Conservation (phyloP, 768 basidiomycete genomes). For the Serpula lacrymans region DNA sequence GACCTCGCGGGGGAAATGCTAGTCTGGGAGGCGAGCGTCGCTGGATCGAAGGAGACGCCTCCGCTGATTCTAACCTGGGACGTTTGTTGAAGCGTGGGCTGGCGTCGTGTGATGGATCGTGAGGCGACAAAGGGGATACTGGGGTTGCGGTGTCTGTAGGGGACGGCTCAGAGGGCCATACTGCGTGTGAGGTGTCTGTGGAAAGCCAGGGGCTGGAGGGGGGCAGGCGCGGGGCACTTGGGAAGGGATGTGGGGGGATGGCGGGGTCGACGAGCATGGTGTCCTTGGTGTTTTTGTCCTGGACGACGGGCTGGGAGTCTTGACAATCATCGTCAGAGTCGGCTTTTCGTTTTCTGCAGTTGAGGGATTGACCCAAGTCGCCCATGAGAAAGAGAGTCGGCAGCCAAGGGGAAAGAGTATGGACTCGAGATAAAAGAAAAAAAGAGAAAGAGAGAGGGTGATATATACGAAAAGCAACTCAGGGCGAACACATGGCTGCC, state of each 20-base stretch:
- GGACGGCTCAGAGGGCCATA: conserved; percentile 40
- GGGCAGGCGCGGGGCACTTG: conserved; percentile 41
- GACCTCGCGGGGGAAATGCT: conserved; percentile 11
- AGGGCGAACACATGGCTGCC: conserved; percentile 32
- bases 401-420: conserved; percentile 27
- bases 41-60: conserved; percentile 4
- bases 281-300: conserved; percentile 25
- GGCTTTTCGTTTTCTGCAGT: conserved; percentile 69
- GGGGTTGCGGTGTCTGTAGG: conserved; percentile 28
- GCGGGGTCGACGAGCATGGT: conserved; percentile 34
- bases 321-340: conserved; percentile 43
- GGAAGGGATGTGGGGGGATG: conserved; percentile 22
- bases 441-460: conserved; percentile 13
- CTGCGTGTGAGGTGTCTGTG: conserved; percentile 24
- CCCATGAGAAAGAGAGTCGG: conserved; percentile 44
- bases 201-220: conserved; percentile 27
- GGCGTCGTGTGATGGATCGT: conserved; percentile 15
- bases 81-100: conserved; percentile 22
- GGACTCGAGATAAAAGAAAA: conserved; percentile 13
- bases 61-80: conserved; percentile 25
- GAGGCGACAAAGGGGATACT: conserved; percentile 40
- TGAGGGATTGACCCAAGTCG: conserved; percentile 53
- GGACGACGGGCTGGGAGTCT: conserved; percentile 29
- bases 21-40: conserved; percentile 10
- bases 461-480: conserved; percentile 37